Evolutionary conservation across 2,329 filamentous ascomycete genomes (phyloP), one percentile per base, ranked within the genome.

Genomic region (Fusarium poae): DNA sequence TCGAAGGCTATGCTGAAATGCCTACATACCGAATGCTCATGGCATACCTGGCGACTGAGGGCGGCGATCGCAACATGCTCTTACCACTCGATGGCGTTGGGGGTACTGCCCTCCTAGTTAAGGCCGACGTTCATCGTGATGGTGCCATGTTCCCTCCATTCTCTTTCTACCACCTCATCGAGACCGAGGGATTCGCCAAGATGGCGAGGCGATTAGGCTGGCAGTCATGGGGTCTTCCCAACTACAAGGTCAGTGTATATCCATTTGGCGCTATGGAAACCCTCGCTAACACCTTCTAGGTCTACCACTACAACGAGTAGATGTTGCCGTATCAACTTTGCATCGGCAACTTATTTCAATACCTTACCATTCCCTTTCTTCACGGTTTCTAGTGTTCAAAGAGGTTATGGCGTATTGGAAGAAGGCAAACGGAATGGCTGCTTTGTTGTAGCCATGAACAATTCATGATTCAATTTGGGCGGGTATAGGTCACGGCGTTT

Each of bases 101-200:
- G 57, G 96, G 96, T 35, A 97, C 95, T 1, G 92, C 94, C 3
- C 83, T 99, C 68, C 83, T 99, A 75, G 96, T 99, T 63, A 97
- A 97, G 83, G 96, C 94, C 3, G 94, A 98, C 62, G 96, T 99
- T 25, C 96, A 99, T 78, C 89, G 96, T 27, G 96, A 99, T 76
- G 96, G 96, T 21, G 95, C 96, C 77, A 99, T 98, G 95, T 99
- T 99, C 82, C 96, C 96, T 20, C 88, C 96, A 0, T 99, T 99
- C 77, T 82, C 95, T 5, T 99, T 99, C 77, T 98, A 97, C 78
- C 92, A 99, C 79, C 85, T 99, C 64, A 97, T 99, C 65, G 96
- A 99, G 84, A 98, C 96, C 0, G 96, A 99, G 77, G 96, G 96
- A 0, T 99, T 99, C 76, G 94, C 96, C 20, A 97, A 95, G 82